Evolutionary conservation across 768 basidiomycete species (phyloP).

Genomic region (Suillus subaureus): DNA sequence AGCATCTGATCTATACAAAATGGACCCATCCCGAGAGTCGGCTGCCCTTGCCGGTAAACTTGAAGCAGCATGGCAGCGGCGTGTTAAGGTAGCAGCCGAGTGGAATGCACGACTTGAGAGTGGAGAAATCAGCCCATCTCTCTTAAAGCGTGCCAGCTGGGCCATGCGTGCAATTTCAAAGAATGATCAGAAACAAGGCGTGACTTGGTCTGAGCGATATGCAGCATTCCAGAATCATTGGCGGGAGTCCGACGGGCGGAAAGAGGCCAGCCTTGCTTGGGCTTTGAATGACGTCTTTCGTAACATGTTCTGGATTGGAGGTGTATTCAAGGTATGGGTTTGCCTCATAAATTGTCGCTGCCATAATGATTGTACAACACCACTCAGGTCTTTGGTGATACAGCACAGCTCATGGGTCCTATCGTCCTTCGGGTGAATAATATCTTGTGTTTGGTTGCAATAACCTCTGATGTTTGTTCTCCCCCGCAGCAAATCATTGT

Average conservation of each 20-base stretch:
- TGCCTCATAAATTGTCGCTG: not conserved
- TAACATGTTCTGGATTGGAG: slow-evolving; percentile 62
- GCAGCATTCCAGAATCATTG: slow-evolving; percentile 42
- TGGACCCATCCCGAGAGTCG: slow-evolving; percentile 53
- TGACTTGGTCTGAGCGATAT: slow-evolving; percentile 28
- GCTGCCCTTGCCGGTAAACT: slow-evolving; percentile 53
- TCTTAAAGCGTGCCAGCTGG: slow-evolving; percentile 45
- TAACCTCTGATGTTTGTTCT: not conserved
- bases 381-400: slow-evolving; percentile 60
- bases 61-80: slow-evolving; percentile 53
- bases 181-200: slow-evolving; percentile 10
- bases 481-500: slow-evolving; percentile 54
- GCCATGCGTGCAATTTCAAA: slow-evolving; percentile 23
- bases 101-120: slow-evolving; percentile 55
- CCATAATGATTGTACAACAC: not conserved
- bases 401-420: slow-evolving; percentile 62
- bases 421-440: slow-evolving; percentile 54
- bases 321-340: slow-evolving; percentile 52
- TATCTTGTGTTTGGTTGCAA: not conserved
- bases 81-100: slow-evolving; percentile 49
- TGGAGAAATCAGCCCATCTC: slow-evolving; percentile 46
- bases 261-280: slow-evolving; percentile 55
- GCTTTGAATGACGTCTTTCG: slow-evolving; percentile 65
- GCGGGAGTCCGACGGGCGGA: slow-evolving; percentile 46
- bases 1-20: slow-evolving; percentile 74